phyloP scores from a whole-genome alignment of 2,329 filamentous ascomycete genomes.

The Cephalotrichum gorgonifer region DNA sequence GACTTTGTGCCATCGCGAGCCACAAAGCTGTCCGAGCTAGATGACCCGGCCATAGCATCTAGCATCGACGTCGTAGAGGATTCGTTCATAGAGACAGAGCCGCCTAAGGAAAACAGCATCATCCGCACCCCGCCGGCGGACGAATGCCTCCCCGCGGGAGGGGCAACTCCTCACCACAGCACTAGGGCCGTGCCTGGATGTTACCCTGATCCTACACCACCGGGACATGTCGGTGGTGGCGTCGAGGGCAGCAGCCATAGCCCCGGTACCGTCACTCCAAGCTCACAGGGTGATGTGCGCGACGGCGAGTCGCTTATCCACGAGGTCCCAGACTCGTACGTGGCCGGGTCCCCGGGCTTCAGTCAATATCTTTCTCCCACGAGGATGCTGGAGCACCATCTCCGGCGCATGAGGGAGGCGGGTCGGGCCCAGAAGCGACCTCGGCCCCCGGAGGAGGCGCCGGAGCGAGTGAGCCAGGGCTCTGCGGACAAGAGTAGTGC shows the following conservation, averaged over 20 bases:
- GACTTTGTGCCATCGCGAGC: conserved; percentile 26
- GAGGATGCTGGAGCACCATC: conserved; percentile 36
- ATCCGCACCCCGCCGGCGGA: background rate
- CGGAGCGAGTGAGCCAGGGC: background rate
- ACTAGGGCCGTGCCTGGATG: background rate
- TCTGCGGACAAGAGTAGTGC: background rate
- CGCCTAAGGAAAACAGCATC: background rate
- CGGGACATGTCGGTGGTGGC: background rate
- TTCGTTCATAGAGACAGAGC: background rate
- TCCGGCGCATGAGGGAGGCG: conserved; percentile 12
- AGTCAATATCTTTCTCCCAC: conserved; percentile 34
- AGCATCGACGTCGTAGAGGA: background rate
- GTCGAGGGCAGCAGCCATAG: background rate
- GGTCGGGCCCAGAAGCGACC: background rate
- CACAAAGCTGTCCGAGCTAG: background rate
- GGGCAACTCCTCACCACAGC: background rate
- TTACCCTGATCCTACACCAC: background rate
- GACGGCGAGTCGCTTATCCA: conserved; percentile 22
- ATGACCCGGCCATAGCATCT: background rate
- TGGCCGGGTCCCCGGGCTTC: conserved; percentile 17
- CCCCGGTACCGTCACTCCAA: conserved; percentile 1
- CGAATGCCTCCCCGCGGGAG: background rate
- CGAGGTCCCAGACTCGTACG: conserved; percentile 45
- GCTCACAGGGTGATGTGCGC: background rate
- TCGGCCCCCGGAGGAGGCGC: background rate